Percentiles rank a stretch among this genome's conserved stretches.
Evolutionary conservation across 1,284 basidiomycete genomes (phyloP).

Genomic region (Ustanciosporium gigantosporum): DNA sequence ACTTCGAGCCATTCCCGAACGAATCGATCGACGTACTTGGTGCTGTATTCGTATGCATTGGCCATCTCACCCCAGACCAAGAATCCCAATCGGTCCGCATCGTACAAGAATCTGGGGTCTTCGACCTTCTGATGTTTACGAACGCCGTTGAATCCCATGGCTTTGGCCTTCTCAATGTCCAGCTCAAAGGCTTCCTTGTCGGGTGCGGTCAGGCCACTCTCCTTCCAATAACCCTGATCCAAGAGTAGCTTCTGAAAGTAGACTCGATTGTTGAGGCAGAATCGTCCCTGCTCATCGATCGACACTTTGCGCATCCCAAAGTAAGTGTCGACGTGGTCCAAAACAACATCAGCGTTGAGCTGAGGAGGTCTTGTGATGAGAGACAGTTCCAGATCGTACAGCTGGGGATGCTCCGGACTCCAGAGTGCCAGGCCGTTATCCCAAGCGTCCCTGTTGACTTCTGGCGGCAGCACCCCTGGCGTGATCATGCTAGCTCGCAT

Average conservation of each 20-base stretch:
- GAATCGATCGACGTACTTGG: slow-evolving; percentile 22
- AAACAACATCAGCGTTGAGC: no score
- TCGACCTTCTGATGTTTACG: slow-evolving; percentile 47
- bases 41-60: slow-evolving; percentile 41
- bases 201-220: slow-evolving; percentile 24
- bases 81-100: slow-evolving; percentile 34
- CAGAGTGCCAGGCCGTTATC: no score
- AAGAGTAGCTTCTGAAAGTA: slow-evolving; percentile 41
- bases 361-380: no score
- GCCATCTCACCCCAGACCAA: slow-evolving; percentile 48
- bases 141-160: slow-evolving; percentile 38
- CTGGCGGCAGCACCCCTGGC: no score
- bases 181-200: slow-evolving; percentile 4
- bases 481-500: no score
- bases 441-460: no score
- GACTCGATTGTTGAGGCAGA: slow-evolving; percentile 42
- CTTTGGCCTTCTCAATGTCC: slow-evolving; percentile 38
- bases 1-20: slow-evolving; percentile 41
- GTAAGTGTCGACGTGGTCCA: slow-evolving; percentile 34
- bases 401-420: no score
- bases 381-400: no score
- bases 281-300: slow-evolving; percentile 25
- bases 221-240: slow-evolving; percentile 46
- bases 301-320: slow-evolving; percentile 48
- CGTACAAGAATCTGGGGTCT: slow-evolving; percentile 18